A percentile compares a stretch with the other conserved stretches of the same genome.
These are phyloP conservation scores for Prunus salicina DNA, from an alignment of 306 rosid genomes.

Conservation along the genomic window DNA sequence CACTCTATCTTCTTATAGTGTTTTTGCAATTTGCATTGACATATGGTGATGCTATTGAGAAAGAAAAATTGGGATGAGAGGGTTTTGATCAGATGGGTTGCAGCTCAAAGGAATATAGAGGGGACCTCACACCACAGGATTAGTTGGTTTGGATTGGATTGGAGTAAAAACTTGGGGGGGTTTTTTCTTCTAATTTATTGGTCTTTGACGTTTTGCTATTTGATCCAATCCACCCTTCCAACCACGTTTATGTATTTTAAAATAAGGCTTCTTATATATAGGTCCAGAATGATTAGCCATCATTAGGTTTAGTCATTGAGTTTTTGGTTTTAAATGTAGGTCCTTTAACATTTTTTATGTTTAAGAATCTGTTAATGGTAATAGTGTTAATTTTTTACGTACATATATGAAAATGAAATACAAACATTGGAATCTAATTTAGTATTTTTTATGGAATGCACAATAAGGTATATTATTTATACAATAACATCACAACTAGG, in stretches of 20 bases:
- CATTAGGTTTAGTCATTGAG: no score
- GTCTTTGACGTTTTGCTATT: neutral
- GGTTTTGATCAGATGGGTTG: slow-evolving; percentile 38
- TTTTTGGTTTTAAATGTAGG: no score
- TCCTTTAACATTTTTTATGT: neutral
- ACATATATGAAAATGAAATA: no score
- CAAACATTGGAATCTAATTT: no score
- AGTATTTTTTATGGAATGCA: no score
- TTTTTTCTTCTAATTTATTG: neutral
- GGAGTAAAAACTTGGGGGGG: neutral
- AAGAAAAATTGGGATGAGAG: slow-evolving; percentile 30
- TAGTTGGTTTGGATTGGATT: slow-evolving; percentile 12
- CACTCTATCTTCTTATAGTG: slow-evolving; percentile 29
- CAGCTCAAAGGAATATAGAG: slow-evolving; percentile 9
- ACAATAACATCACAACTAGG: no score
- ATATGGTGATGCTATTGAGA: slow-evolving; percentile 23
- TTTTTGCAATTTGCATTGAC: slow-evolving; percentile 16
- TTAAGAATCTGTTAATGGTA: neutral
- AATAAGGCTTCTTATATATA: neutral
- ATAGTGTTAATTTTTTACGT: no score
- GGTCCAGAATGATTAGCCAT: no score
- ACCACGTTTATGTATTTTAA: neutral
- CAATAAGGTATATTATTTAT: no score
- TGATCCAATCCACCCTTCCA: neutral
- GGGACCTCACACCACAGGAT: slow-evolving; percentile 18